Base-by-base conservation (phyloP, 225 moss, liverwort and hornwort genomes). In the Marchantia paleacea region DNA sequence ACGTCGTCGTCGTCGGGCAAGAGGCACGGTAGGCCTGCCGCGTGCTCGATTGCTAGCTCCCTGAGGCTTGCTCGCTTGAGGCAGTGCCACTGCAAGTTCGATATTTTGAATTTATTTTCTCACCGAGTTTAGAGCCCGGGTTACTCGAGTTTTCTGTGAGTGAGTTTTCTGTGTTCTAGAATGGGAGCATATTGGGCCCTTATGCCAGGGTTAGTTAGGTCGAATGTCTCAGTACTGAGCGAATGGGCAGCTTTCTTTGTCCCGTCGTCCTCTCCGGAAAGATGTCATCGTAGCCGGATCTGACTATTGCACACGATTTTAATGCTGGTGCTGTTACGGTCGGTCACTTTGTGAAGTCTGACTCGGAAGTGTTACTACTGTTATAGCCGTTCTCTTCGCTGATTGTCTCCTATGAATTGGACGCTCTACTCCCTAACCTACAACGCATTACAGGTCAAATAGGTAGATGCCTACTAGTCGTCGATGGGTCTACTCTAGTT, bases 281-380 rank as follows among this genome's bases (percentile, higher is more conserved):
- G 62, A 62, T 62, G 15, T 62, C 16, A 62, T 24, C n/a, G n/a
- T 4, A 62, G 39, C 5, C 39, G 39, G 62, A 62, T 62, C 10
- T 62, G n/a, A 24, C 18, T 62, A 62, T 16, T 62, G 29, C 11
- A 20, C 66, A 25, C 15, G 39, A 39, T 72, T n/a, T 51, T 51
- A 51, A 24, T 50, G 72, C 6, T 7, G 52, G 72, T 72, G 72
- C 72, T 70, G 70, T 24, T 72, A 72, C 51, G 50, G 72, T 72
- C 72, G 72, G 50, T 39, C 72, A 11, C 51, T 18, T 50, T 31
- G 31, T 69, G 69, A 69, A 12, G 72, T 51, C 72, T 72, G 72
- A 72, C 51, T 20, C 9, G 51, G n/a, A 72, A 24, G 19, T 72
- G 22, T 51, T 72, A 50, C 72, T 24, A 1, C 72, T 52, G 12